Conservation (phyloP, 75 land plant species). For the Adiantum capillusveneris region DNA sequence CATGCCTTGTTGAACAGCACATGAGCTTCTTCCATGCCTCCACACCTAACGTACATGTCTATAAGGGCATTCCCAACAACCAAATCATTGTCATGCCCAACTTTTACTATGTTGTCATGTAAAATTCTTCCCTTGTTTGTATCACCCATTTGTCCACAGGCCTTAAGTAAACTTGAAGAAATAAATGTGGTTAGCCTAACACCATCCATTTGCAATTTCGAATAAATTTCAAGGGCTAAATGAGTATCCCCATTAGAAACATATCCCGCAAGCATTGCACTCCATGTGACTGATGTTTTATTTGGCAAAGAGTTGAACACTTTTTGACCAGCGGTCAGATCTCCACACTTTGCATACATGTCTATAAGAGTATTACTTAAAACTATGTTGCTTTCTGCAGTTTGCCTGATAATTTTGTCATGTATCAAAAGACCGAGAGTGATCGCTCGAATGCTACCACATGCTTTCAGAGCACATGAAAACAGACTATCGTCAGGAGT, state of each 20-base stretch:
- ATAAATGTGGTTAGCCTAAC: slow-evolving; percentile 16
- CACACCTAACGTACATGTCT: slow-evolving; percentile 4
- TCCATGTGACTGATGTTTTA: slow-evolving; percentile 28
- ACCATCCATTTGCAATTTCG: slow-evolving; percentile 15
- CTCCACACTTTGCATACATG: slow-evolving; percentile 33
- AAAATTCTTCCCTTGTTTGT: slow-evolving; percentile 25
- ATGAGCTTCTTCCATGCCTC: neutral
- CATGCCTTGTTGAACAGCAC: neutral
- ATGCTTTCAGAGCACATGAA: slow-evolving; percentile 1
- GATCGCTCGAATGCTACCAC: neutral
- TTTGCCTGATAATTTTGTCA: slow-evolving; percentile 11
- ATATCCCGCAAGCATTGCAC: slow-evolving; percentile 42
- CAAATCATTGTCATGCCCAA: slow-evolving; percentile 32
- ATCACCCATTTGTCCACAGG: slow-evolving; percentile 20
- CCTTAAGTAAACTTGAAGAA: slow-evolving; percentile 20
- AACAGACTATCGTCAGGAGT: neutral
- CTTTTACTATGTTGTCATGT: slow-evolving; percentile 29
- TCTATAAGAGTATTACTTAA: slow-evolving; percentile 29
- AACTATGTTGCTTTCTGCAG: slow-evolving; percentile 15
- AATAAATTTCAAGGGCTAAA: slow-evolving; percentile 13
- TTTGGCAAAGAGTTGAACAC: slow-evolving; percentile 27
- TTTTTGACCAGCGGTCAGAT: slow-evolving; percentile 12
- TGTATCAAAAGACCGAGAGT: slow-evolving; percentile 14
- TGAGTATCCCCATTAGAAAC: slow-evolving; percentile 18
- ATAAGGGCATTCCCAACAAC: slow-evolving; percentile 35